Conservation (phyloP, 2,329 filamentous ascomycete species). For the Polytolypa hystricis region DNA sequence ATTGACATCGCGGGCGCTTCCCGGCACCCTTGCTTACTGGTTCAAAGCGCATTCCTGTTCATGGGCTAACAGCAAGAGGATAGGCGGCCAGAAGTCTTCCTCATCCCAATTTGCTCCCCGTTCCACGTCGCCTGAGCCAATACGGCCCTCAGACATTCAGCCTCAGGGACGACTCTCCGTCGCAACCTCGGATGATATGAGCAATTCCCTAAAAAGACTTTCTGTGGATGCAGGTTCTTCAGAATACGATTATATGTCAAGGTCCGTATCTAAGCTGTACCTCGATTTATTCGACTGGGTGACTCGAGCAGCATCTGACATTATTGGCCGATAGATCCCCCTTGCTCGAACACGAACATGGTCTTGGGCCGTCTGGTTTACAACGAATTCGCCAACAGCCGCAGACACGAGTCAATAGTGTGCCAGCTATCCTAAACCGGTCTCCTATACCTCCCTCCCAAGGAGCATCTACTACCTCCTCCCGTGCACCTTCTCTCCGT, state of each 20-base stretch:
- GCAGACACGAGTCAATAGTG: constrained; percentile 49
- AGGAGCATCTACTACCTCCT: constrained; percentile 53
- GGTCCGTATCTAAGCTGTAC: constrained; percentile 43
- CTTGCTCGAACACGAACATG: constrained; percentile 81
- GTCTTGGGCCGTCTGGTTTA: constrained; percentile 72
- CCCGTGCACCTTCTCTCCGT: constrained; percentile 42
- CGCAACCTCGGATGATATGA: constrained; percentile 43
- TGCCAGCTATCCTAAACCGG: constrained; percentile 53
- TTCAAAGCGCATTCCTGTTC: too few species aligned
- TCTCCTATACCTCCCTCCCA: constrained; percentile 50
- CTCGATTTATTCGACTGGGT: constrained; percentile 2
- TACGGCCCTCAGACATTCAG: constrained; percentile 36
- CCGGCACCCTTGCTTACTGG: too few species aligned
- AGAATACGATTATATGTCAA: constrained; percentile 62
- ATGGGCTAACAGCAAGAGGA: constrained; percentile 1
- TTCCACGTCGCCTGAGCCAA: constrained; percentile 26
- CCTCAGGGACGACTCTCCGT: constrained; percentile 38
- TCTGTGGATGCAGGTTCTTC: constrained; percentile 62
- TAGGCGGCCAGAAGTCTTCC: constrained; percentile 30
- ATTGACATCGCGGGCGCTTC: too few species aligned
- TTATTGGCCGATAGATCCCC: constrained; percentile 52
- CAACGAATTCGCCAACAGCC: constrained; percentile 87
- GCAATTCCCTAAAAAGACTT: constrained; percentile 55
- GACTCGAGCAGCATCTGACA: background rate
- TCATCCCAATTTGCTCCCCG: constrained; percentile 27